These are phyloP conservation scores for Phylloboletellus chloephorus DNA, from an alignment of 1,284 basidiomycete species.

Conservation along the genomic window DNA sequence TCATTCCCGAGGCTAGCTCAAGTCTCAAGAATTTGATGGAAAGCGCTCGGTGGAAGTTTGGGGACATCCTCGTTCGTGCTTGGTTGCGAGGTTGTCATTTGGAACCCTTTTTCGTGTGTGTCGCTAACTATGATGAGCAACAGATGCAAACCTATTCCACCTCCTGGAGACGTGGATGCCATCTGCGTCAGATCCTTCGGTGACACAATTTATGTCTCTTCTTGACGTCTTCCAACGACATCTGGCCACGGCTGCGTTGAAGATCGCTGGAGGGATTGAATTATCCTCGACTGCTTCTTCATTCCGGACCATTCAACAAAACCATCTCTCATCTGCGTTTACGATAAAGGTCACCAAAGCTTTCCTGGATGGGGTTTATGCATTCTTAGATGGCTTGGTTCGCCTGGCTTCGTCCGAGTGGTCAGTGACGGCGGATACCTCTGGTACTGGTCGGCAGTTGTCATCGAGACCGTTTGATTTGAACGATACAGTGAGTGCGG, in stretches of 20 bases:
- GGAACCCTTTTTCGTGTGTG: neutral
- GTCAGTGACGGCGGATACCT: constrained; percentile 39
- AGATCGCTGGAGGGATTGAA: constrained; percentile 78
- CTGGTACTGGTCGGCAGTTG: constrained; percentile 11
- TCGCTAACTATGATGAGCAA: constrained; percentile 9
- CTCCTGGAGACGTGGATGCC: constrained; percentile 83
- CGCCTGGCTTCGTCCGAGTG: constrained; percentile 74
- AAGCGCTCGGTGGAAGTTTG: constrained; percentile 84
- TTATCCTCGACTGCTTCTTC: constrained; percentile 40
- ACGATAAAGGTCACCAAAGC: constrained; percentile 74
- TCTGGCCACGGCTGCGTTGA: constrained; percentile 74
- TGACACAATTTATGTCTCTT: constrained; percentile 65
- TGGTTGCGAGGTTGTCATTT: constrained; percentile 75
- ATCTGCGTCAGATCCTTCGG: constrained; percentile 50
- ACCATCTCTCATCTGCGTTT: constrained; percentile 53
- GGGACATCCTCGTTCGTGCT: constrained; percentile 70
- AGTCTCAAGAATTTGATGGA: constrained; percentile 73
- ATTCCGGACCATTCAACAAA: constrained; percentile 49
- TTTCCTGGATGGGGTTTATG: constrained; percentile 86
- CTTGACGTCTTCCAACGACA: constrained; percentile 84
- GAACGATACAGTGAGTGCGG: constrained; percentile 49
- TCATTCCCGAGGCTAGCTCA: constrained; percentile 68
- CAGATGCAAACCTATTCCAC: constrained; percentile 85
- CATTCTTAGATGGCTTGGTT: constrained; percentile 86
- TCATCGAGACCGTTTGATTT: constrained; percentile 39